These are phyloP conservation scores for Botrytis sinoallii DNA, from an alignment of 2,329 filamentous ascomycete species.

Conservation along the genomic window DNA sequence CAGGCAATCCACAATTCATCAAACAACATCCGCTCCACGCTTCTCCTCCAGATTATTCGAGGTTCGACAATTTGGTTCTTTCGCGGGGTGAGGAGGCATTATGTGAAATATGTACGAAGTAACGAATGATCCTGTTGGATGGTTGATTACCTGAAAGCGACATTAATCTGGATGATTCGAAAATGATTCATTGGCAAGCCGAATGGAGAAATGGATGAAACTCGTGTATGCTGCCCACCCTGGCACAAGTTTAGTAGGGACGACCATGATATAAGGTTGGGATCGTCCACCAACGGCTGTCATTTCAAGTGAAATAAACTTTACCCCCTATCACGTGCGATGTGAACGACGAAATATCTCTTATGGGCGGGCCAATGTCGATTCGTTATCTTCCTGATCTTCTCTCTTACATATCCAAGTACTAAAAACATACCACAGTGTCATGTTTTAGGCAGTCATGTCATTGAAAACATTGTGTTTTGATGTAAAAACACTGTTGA, in stretches of 20 bases:
- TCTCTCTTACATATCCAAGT: not conserved
- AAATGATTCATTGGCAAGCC: not conserved
- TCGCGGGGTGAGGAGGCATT: not conserved
- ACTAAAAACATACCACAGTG: not conserved
- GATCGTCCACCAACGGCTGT: not conserved
- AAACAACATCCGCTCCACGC: constrained; percentile 3
- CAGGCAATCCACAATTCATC: constrained; percentile 10
- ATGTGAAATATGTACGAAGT: not conserved
- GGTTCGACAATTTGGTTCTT: not conserved
- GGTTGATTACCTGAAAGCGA: not conserved
- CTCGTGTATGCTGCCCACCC: not conserved
- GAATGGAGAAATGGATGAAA: not conserved
- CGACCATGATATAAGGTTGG: not conserved
- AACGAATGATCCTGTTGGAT: not conserved
- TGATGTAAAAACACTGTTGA: not conserved
- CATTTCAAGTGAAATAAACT: not conserved
- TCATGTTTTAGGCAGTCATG: not conserved
- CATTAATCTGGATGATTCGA: not conserved
- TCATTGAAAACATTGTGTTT: not conserved
- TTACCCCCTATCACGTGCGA: not conserved
- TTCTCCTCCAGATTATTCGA: not conserved
- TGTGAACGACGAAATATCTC: not conserved
- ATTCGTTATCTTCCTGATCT: not conserved
- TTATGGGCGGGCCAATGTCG: not conserved
- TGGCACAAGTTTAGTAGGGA: not conserved